These are phyloP conservation scores for Trypanosoma theileri DNA, from an alignment of 208 protist genomes.

Conservation along the genomic window DNA sequence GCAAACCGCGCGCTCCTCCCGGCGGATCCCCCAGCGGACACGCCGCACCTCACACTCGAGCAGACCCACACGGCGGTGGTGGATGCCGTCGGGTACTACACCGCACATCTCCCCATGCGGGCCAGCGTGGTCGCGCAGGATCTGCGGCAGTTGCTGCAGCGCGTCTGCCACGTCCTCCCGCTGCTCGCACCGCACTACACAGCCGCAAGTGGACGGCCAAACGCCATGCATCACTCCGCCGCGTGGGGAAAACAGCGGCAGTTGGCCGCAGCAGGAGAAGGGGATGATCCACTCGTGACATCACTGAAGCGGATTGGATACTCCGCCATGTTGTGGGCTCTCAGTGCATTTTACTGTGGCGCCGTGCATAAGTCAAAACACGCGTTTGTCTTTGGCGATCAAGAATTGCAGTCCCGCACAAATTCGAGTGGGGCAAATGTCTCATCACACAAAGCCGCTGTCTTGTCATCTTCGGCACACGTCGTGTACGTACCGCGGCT, in stretches of 20 bases:
- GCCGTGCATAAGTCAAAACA: slow-evolving; percentile 68
- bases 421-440: slow-evolving; percentile 35
- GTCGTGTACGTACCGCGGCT: slow-evolving; percentile 47
- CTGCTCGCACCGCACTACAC: slow-evolving; percentile 27
- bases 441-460: slow-evolving; percentile 71
- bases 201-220: slow-evolving; percentile 27
- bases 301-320: slow-evolving; percentile 64
- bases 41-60: slow-evolving; percentile 5
- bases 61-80: slow-evolving; percentile 22
- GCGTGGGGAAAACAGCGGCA: slow-evolving; percentile 47
- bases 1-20: slow-evolving; percentile 3
- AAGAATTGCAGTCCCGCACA: slow-evolving; percentile 17
- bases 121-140: slow-evolving; percentile 62
- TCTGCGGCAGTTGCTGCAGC: slow-evolving; percentile 55
- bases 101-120: slow-evolving; percentile 71
- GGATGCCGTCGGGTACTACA: slow-evolving; percentile 66
- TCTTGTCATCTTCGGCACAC: slow-evolving; percentile 65
- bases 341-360: slow-evolving; percentile 80
- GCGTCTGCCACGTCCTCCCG: slow-evolving; percentile 63
- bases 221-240: slow-evolving; percentile 62
- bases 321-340: slow-evolving; percentile 74
- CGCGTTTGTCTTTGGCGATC: slow-evolving; percentile 47
- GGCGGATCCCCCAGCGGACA: slow-evolving; percentile 4
- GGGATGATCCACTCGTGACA: slow-evolving; percentile 42
- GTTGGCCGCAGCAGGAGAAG: neutral